Evolutionary conservation across 2,329 filamentous ascomycete species (phyloP), one percentile per base, ranked within the genome.

Genomic region (Alternaria tenuissima): DNA sequence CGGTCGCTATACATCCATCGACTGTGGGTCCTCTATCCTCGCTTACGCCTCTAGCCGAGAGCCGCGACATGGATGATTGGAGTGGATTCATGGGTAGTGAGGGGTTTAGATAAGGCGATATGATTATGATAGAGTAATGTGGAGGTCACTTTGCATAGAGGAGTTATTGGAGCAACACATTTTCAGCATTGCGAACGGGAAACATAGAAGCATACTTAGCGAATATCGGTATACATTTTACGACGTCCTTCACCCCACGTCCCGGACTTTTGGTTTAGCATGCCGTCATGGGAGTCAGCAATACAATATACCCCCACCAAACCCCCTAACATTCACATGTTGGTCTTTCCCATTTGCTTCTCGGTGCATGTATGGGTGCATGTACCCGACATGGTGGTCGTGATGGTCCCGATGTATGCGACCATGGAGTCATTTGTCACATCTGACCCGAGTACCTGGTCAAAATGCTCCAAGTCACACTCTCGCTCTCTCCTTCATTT

Each of bases 1-100:
- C 47, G 2, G 16, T 39, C 11, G 5, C 7, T 18, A 44, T 5
- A 16, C 26, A 49, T 26, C 44, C 36, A 3, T 41, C 46, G 4
- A 28, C 4, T 39, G 14, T 9, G 28, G 20, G 24, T 16, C 14
- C 36, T 9, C 24, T 18, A 12, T 38, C 36, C 4, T 22, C 20
- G 20, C 18, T 46, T 18, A 54, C 55, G 24, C 26, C 42, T 24
- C 18, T 49, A 18, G 24, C 38, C 1, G 44, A 52, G 30, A 44
- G 42, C 16, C 42, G 48, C 16, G 39, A 22, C 16, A 42, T 61
- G 16, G 28, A 57, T 12, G 48, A 61, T 39, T 53, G 47, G 48
- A 26, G 32, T 30, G 22, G 39, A 12, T 46, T 32, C 18, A 12
- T 14, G 8, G 30, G 32, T n/a, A 7, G n/a, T 9, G 52, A 41